Percentiles rank a stretch among this genome's conserved stretches.
These are phyloP conservation scores for Alternaria arbusti DNA, from an alignment of 2,329 filamentous ascomycete genomes.

Conservation along the genomic window DNA sequence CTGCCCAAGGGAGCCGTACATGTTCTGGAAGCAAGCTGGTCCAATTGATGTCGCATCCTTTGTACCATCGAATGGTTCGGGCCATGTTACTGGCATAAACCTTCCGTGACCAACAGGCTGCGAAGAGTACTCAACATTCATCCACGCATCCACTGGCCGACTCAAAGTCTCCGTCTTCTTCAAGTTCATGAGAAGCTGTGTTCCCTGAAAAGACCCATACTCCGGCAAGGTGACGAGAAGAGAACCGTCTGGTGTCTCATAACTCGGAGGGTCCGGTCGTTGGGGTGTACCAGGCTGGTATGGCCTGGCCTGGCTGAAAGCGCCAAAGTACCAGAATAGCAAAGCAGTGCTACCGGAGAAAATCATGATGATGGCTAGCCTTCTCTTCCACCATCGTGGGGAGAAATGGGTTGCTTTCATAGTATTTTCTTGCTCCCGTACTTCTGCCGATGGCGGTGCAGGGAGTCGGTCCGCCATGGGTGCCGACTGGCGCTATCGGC, in stretches of 20 bases:
- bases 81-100: constrained; percentile 52
- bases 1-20: constrained; percentile 35
- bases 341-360: constrained; percentile 26
- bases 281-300: constrained; percentile 10
- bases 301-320: constrained; percentile 20
- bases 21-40: constrained; percentile 54
- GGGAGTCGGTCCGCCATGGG: constrained; percentile 16
- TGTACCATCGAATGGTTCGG: constrained; percentile 50
- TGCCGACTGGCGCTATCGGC: constrained; percentile 6
- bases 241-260: constrained; percentile 18
- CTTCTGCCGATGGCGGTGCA: constrained; percentile 4
- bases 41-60: constrained; percentile 51
- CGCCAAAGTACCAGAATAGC: constrained; percentile 32
- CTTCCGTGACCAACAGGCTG: constrained; percentile 49
- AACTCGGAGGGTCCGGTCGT: constrained; percentile 7
- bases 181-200: constrained; percentile 45
- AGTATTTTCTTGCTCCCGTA: constrained; percentile 2
- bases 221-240: constrained; percentile 44
- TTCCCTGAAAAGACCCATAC: constrained; percentile 53
- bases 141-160: constrained; percentile 54
- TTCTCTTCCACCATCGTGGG: constrained; percentile 22
- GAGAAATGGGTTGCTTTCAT: constrained; percentile 15
- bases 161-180: constrained; percentile 41
- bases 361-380: constrained; percentile 24
- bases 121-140: constrained; percentile 57